Evolutionary conservation across 1,139 yeast species (phyloP), one percentile per base, ranked within the genome.

Genomic region (Candida neerlandica): DNA sequence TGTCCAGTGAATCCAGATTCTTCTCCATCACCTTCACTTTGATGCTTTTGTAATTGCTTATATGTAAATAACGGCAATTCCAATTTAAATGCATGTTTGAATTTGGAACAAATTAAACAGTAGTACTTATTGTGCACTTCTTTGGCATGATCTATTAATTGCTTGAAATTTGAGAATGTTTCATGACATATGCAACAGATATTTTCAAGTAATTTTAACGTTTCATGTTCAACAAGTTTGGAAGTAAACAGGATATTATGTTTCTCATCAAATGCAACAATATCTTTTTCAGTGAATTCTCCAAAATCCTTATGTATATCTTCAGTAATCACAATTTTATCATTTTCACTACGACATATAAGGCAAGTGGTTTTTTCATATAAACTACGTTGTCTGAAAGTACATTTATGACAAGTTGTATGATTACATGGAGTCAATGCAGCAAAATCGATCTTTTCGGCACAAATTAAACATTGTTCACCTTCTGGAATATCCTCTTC

Each of bases 401-500:
- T 77, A 71, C 99, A 94, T 48, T 69, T 70, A 63, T 90, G 91
- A 66, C 99, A 94, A 0, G 92, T 84, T 21, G 77, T 78, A 64
- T 94, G 98, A 58, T 85, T 85, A 68, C 99, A 94, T 0, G 92
- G 89, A 2, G 94, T 81, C 14, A 87, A 66, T 0, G 96, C 89
- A 2, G 84, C 84, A 60, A 78, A 80, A 19, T 58, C 60, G 40
- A 91, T 76, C 41, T 71, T 73, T 45, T 89, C 86, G 1, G 98
- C 96, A 71, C 99, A 94, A 50, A 94, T 89, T 37, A 91, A 69
- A 72, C 98, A 92, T 26, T 73, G 66, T 21, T 69, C 63, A 18
- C 57, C 59, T 26, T 78, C 82, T 26, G 61, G 65, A 1, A 54
- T 44, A 9, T 65, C 68, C 14, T 65, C 71, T 5, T 65, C 73